phyloP scores from a whole-genome alignment of 768 basidiomycete species.

The Ramaria rubella region DNA sequence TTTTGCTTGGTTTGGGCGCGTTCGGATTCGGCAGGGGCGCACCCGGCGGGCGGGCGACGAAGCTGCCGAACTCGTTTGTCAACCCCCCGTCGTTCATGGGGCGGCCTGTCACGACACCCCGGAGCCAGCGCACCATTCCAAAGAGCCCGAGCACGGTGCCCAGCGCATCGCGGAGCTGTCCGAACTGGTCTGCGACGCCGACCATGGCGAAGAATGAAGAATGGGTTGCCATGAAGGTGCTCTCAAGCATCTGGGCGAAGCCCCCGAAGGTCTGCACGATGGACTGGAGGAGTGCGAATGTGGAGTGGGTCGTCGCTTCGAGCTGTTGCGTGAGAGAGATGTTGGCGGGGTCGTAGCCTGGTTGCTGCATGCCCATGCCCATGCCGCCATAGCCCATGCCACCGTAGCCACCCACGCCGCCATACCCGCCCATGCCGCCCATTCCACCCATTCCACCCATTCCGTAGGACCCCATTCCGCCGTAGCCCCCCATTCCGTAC shows the following conservation, averaged over 20 bases:
- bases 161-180: constrained; percentile 83
- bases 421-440: constrained; percentile 38
- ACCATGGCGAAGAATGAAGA: constrained; percentile 96
- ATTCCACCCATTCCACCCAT: constrained; percentile 31
- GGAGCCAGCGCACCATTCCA: constrained; percentile 82
- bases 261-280: constrained; percentile 94
- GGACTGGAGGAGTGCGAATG: constrained; percentile 88
- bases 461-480: constrained; percentile 25
- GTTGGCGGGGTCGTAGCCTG: constrained; percentile 40
- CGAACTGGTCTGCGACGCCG: constrained; percentile 82
- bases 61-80: constrained; percentile 68
- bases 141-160: constrained; percentile 93
- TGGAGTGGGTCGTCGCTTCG: constrained; percentile 83
- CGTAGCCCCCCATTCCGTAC: constrained; percentile 30
- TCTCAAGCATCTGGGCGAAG: constrained; percentile 95
- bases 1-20: constrained; percentile 65
- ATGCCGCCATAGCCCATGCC: constrained; percentile 34
- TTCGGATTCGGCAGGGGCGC: constrained; percentile 27
- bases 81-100: constrained; percentile 32
- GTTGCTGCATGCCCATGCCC: constrained; percentile 32
- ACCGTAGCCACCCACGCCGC: constrained; percentile 36
- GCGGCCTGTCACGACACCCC: constrained; percentile 49
- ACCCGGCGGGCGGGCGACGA: constrained; percentile 49
- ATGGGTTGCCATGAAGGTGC: constrained; percentile 95
- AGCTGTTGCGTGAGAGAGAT: constrained; percentile 80